These are phyloP conservation scores for Pseudoturritis turrita DNA, from an alignment of 345 rosid species.

Conservation along the genomic window DNA sequence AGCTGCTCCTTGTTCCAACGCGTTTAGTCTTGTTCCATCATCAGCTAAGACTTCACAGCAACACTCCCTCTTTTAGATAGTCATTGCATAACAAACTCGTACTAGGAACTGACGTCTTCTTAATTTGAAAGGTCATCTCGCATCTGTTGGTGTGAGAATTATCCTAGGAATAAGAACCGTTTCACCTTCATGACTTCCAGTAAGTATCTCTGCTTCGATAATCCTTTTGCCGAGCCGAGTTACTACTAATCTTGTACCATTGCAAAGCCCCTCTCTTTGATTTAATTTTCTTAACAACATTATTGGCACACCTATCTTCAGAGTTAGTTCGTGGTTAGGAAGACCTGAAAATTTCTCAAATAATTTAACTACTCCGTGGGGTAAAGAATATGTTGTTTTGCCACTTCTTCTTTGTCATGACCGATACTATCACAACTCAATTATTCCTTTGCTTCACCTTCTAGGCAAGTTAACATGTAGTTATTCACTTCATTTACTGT, in stretches of 20 bases:
- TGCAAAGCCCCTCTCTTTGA: not conserved
- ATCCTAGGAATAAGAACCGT: not conserved
- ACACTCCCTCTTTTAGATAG: too few species aligned
- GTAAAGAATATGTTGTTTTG: not conserved
- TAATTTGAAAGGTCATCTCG: not conserved
- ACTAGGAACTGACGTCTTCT: not conserved
- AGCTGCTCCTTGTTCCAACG: too few species aligned
- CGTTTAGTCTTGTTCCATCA: too few species aligned
- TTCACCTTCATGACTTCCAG: not conserved
- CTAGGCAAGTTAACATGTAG: not conserved
- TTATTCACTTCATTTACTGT: not conserved
- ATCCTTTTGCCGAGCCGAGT: not conserved
- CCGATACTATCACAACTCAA: not conserved
- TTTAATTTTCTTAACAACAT: not conserved
- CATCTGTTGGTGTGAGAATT: not conserved
- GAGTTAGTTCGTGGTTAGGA: not conserved
- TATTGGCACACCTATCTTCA: not conserved
- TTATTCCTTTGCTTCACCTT: not conserved
- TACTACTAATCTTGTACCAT: not conserved
- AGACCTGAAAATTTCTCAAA: not conserved
- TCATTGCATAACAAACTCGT: not conserved
- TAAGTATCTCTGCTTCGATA: slow-evolving; percentile 3
- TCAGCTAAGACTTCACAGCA: too few species aligned
- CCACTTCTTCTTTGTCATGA: slow-evolving; percentile 5
- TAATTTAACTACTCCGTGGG: not conserved